Base-by-base conservation (phyloP, 805 yeast genomes). In the Metschnikowia arizonensis region DNA sequence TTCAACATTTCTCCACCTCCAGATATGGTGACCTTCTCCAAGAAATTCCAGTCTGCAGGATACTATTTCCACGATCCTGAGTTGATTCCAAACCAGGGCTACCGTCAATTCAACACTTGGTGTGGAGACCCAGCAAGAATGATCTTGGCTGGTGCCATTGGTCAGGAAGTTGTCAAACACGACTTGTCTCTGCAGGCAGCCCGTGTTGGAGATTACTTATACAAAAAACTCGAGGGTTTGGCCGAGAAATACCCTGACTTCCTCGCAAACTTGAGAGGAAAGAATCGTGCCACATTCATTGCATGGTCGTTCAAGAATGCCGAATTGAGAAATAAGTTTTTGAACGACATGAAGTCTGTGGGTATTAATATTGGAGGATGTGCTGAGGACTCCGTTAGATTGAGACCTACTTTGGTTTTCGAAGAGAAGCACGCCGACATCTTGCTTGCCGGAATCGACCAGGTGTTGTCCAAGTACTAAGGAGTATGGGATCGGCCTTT, bases 81-180 rank as follows among this genome's bases (percentile, higher is more conserved):
- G 58, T 68, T 86, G 49, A 74, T 83, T 55, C 95, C 95, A 59
- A 74, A 80, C 66, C 65, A 68, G 60, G 81, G 95, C n/a, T 86
- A 83, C 77, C 81, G 95, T 66, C 95, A 87, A 74, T 86, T 86
- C 78, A 86, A 86, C 81, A 86, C 95, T 48, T 86, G 95, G 95
- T 85, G 91, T 70, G 95, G 95, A 59, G 95, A 86, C 69, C 90
- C 95, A 64, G 83, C 89, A 48, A 81, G 83, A 68, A 77, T 85
- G 63, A 71, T 86, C 58, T 73, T 88, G 57, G 85, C 90, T 46
- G 82, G 84, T 59, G 81, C 87, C 53, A 84, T 87, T 61, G 79
- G 79, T 58, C 63, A 76, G 53, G 89, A 86, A 69, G 71, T 85
- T 40, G 66, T 70, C 40, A 78, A 79, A 55, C 66, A 85, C 61